These are phyloP conservation scores for Hordeum pubiflorum DNA, from an alignment of 202 grass and related monocot species.

Conservation along the genomic window DNA sequence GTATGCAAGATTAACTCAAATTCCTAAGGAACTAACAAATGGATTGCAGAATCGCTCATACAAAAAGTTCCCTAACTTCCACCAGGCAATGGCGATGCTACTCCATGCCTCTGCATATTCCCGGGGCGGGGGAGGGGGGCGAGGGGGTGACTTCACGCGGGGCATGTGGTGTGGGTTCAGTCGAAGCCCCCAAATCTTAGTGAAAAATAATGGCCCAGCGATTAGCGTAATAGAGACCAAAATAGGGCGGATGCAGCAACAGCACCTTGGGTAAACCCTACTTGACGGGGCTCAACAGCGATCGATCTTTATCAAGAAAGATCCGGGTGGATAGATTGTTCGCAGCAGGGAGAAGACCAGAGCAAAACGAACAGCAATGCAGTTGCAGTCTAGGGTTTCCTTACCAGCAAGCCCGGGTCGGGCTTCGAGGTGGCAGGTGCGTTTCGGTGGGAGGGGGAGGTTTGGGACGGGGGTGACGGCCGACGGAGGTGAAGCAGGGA, in stretches of 20 bases:
- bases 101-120: background rate
- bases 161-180: background rate
- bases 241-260: background rate
- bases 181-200: background rate
- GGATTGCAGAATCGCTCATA: background rate
- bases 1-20: background rate
- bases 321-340: background rate
- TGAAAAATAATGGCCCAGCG: background rate
- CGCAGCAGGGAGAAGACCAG: background rate
- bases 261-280: background rate
- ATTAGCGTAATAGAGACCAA: background rate
- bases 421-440: background rate
- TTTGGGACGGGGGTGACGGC: background rate
- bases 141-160: background rate
- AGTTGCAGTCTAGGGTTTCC: background rate
- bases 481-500: background rate
- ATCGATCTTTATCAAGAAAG: background rate
- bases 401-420: background rate
- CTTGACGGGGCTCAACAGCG: background rate
- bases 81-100: background rate
- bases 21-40: background rate
- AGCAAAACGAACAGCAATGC: background rate
- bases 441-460: background rate
- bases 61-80: background rate
- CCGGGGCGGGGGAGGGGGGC: background rate